Conservation (phyloP, 2,329 filamentous ascomycete genomes). For the Fusarium falciforme region DNA sequence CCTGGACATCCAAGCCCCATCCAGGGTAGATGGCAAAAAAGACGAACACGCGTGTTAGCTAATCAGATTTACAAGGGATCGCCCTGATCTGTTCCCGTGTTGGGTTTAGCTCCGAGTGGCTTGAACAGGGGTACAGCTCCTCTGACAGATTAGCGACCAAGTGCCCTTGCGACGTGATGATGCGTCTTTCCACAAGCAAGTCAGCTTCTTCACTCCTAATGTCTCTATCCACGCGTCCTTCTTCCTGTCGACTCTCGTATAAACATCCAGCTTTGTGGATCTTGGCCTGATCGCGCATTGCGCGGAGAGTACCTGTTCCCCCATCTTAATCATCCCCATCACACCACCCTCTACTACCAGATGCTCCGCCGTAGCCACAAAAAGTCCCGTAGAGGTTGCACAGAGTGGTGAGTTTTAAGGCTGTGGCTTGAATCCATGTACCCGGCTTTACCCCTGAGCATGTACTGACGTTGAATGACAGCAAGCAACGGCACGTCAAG, state of each 20-base stretch:
- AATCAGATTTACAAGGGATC: background rate
- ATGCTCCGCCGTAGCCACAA: slow-evolving; percentile 37
- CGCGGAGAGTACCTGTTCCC: background rate
- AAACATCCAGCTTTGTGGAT: background rate
- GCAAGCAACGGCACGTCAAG: slow-evolving; percentile 34
- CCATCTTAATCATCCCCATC: background rate
- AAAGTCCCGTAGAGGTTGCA: slow-evolving; percentile 31
- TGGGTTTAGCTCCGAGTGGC: accelerated
- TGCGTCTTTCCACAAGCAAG: background rate
- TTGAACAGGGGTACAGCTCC: background rate
- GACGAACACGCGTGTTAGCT: slow-evolving; percentile 34
- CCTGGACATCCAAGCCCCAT: background rate
- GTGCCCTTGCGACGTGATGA: background rate
- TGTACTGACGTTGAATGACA: background rate
- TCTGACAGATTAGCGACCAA: background rate
- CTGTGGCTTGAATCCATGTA: background rate
- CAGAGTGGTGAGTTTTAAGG: slow-evolving; percentile 19
- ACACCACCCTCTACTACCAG: background rate
- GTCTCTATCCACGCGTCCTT: background rate
- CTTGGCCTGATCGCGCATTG: background rate
- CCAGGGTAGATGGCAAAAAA: background rate
- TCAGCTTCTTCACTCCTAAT: background rate
- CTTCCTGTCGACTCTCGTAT: background rate
- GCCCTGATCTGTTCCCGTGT: background rate
- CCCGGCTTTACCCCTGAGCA: background rate